These are phyloP conservation scores for Glycine tomentella DNA, from an alignment of 306 rosid genomes.

Conservation along the genomic window DNA sequence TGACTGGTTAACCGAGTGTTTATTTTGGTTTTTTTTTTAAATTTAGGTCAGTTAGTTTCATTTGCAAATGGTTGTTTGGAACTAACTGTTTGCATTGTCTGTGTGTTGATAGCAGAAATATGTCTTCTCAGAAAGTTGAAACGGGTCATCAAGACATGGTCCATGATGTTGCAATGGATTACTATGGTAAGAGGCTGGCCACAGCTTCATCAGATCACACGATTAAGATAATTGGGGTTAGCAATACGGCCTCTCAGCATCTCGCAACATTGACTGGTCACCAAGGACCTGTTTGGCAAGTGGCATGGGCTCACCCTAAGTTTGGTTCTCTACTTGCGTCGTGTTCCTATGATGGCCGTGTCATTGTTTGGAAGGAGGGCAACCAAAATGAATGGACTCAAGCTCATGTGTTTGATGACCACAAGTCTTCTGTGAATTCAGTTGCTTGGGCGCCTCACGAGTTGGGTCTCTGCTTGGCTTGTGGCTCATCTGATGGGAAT, in stretches of 20 bases:
- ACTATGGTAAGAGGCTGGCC: slow-evolving; percentile 84
- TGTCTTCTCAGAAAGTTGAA: slow-evolving; percentile 83
- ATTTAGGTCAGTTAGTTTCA: slow-evolving; percentile 6
- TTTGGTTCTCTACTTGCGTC: slow-evolving; percentile 83
- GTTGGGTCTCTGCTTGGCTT: slow-evolving; percentile 81
- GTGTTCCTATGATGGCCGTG: slow-evolving; percentile 77
- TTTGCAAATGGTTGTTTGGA: slow-evolving; percentile 14
- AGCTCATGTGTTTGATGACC: slow-evolving; percentile 75
- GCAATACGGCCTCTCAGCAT: slow-evolving; percentile 76
- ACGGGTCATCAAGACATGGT: slow-evolving; percentile 81
- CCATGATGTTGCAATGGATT: slow-evolving; percentile 87
- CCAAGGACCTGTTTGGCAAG: slow-evolving; percentile 92
- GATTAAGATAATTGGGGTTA: slow-evolving; percentile 85
- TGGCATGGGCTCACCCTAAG: slow-evolving; percentile 85
- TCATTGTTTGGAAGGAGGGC: slow-evolving; percentile 88
- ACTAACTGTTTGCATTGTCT: slow-evolving; percentile 19
- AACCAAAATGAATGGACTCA: slow-evolving; percentile 82
- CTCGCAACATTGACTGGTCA: slow-evolving; percentile 79
- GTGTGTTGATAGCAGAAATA: slow-evolving; percentile 50
- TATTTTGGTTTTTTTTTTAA: background rate
- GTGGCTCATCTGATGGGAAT: slow-evolving; percentile 91
- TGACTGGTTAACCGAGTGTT: background rate
- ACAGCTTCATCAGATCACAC: slow-evolving; percentile 85
- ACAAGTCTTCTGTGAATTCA: slow-evolving; percentile 80
- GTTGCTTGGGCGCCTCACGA: slow-evolving; percentile 97